These are phyloP conservation scores for Nicotiana noctiflora DNA, from an alignment of 257 asterid species.

Conservation along the genomic window DNA sequence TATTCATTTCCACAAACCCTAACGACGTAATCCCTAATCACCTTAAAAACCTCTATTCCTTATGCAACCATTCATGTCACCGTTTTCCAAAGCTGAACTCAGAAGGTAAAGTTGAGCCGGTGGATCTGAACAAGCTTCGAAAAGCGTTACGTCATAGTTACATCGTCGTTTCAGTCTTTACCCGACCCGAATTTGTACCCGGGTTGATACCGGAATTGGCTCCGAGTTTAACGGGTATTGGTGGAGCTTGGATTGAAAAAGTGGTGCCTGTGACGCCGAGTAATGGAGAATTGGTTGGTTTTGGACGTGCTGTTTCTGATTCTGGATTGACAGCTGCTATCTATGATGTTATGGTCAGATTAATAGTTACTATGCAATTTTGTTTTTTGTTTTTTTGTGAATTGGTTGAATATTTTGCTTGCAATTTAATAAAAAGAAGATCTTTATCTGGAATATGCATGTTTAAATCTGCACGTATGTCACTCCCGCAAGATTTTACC, in stretches of 20 bases:
- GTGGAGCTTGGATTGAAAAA: constrained; percentile 56
- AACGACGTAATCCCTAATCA: constrained; percentile 38
- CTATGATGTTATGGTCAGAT: constrained; percentile 77
- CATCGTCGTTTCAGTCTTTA: constrained; percentile 65
- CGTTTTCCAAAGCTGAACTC: constrained; percentile 63
- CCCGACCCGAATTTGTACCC: constrained; percentile 34
- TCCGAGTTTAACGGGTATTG: constrained; percentile 27
- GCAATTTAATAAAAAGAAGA: neutral
- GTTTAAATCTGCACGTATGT: no score
- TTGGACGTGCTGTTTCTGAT: constrained; percentile 91
- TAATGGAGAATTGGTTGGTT: constrained; percentile 70
- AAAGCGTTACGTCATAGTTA: constrained; percentile 68
- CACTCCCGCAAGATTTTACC: no score
- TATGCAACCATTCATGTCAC: constrained; percentile 83
- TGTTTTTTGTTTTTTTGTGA: neutral
- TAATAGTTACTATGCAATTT: neutral
- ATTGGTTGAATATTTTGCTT: neutral
- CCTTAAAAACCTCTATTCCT: constrained; percentile 51
- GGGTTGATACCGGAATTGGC: constrained; percentile 2
- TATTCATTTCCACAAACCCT: constrained; percentile 57
- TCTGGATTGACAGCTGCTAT: constrained; percentile 66
- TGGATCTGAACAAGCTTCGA: constrained; percentile 52
- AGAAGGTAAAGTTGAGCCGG: constrained; percentile 52
- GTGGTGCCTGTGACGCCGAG: constrained; percentile 62
- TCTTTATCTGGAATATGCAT: neutral